Base-by-base conservation (phyloP, 768 basidiomycete genomes). In the Cubamyces sp. region DNA sequence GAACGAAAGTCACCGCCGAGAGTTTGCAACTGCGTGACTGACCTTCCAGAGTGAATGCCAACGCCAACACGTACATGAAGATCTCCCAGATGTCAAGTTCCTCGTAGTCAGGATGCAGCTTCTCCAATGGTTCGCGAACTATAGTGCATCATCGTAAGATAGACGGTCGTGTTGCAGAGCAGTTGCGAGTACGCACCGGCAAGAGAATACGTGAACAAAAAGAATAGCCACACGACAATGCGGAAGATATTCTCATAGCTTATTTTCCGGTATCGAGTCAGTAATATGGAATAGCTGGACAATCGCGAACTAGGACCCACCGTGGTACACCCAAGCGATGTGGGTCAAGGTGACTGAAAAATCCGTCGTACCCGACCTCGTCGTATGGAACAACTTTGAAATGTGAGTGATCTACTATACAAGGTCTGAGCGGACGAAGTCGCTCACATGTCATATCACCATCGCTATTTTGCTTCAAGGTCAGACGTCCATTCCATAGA, bases 161-260 rank as follows among this genome's bases (percentile, higher is more conserved):
- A n/a, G n/a, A n/a, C n/a, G n/a, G n/a, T n/a, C n/a, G n/a, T n/a
- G n/a, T n/a, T n/a, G n/a, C n/a, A n/a, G n/a, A n/a, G n/a, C n/a
- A n/a, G n/a, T n/a, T n/a, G n/a, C n/a, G n/a, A n/a, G n/a, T n/a
- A n/a, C n/a, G n/a, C n/a, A 89, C 91, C 91, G 51, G 91, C 91
- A 77, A 90, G 88, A 3, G 91, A 93, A 72, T 94, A 95, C 4
- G 85, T 83, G n/a, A 82, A 77, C 40, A 96, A 81, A 74, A 93
- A 90, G 67, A 89, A 79, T 18, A 92, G 68, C 92, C 90, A 94
- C 43, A 93, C 78, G 7, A 80, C 53, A 54, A 93, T 85, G 49
- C 91, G 86, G 69, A 95, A 87, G 57, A 86, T 79, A 66, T 92
- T 94, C 71, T 96, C 94, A 72, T 96, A 16, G n/a, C n/a, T n/a